These are phyloP conservation scores for Oryza punctata DNA, from an alignment of 176 grass and related monocot species.

Conservation along the genomic window DNA sequence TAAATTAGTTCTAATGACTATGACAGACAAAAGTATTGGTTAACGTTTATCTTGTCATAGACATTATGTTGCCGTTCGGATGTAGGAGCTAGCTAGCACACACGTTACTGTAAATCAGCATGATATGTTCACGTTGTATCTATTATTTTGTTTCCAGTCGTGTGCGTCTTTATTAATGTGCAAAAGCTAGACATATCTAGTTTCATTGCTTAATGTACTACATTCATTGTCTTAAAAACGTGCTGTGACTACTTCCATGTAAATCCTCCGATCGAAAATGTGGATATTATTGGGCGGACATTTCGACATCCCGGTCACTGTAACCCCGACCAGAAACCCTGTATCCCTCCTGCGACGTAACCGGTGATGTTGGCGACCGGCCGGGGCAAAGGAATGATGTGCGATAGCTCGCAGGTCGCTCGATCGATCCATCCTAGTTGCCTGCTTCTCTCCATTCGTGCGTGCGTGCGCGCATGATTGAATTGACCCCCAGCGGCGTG, in stretches of 20 bases:
- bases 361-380: not conserved
- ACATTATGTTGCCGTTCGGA: no score
- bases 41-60: no score
- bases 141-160: no score
- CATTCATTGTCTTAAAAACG: no score
- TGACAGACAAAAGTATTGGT: no score
- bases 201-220: not conserved
- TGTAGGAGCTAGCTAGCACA: no score
- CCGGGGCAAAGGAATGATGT: not conserved
- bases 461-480: not conserved
- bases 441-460: no score
- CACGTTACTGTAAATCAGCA: no score
- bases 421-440: not conserved
- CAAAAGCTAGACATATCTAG: not conserved
- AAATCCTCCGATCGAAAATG: not conserved
- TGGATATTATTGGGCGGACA: not conserved
- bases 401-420: not conserved
- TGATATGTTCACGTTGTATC: no score
- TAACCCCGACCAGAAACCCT: not conserved
- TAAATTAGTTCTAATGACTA: no score
- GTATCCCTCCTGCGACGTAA: not conserved
- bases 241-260: no score
- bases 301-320: not conserved
- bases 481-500: slow-evolving; percentile 2
- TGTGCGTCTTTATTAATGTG: no score